Conservation (phyloP, 345 rosid genomes). For the Mercurialis annua region DNA sequence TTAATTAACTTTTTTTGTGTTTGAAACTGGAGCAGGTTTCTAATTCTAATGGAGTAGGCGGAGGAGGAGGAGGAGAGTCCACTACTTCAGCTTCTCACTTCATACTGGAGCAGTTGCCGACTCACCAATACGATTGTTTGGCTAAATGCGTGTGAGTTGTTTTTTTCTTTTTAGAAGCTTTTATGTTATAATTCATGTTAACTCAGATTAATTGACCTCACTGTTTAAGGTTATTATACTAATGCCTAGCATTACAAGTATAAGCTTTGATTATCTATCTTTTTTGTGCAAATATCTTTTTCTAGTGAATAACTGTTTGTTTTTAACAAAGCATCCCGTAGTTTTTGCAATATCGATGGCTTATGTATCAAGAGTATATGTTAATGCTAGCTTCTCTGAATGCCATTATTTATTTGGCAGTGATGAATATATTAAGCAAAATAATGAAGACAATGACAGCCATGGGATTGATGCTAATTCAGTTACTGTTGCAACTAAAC, state of each 20-base stretch:
- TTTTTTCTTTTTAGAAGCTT: background rate
- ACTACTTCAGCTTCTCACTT: slow-evolving; percentile 43
- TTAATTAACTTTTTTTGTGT: background rate
- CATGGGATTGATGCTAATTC: slow-evolving; percentile 14
- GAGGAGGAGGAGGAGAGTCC: too few relatives aligned
- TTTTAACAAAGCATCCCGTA: too few relatives aligned
- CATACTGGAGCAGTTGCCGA: slow-evolving; percentile 49
- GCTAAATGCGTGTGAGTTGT: slow-evolving; percentile 50
- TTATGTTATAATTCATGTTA: background rate
- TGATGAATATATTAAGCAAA: slow-evolving; percentile 32
- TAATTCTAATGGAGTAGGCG: slow-evolving; percentile 37
- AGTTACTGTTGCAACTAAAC: slow-evolving; percentile 3
- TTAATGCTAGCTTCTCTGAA: background rate
- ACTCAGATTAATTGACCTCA: background rate
- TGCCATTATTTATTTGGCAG: slow-evolving; percentile 31
- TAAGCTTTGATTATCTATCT: background rate
- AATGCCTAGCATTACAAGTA: background rate
- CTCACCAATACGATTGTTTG: slow-evolving; percentile 45
- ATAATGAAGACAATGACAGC: slow-evolving; percentile 14
- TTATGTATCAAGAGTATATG: background rate
- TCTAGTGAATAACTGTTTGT: too few relatives aligned
- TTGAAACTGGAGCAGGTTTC: slow-evolving; percentile 37
- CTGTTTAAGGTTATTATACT: background rate
- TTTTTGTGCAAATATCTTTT: too few relatives aligned
- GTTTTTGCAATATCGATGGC: too few relatives aligned